Conservation (phyloP, 139 green algal species). For the Micractinium conductrix region DNA sequence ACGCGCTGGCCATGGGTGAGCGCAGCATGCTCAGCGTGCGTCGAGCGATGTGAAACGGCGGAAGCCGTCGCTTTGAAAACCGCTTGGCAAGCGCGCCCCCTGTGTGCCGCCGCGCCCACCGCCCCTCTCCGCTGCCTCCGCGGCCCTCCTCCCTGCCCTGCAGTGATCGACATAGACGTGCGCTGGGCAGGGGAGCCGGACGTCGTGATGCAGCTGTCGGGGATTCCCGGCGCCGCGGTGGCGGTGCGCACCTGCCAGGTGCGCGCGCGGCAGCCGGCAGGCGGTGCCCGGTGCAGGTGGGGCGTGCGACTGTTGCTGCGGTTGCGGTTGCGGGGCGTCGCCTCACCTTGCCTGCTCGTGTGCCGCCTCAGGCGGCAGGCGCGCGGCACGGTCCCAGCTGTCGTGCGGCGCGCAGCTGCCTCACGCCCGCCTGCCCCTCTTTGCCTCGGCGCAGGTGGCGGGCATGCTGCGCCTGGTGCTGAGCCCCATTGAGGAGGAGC, state of each 20-base stretch:
- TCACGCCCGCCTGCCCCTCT: background rate
- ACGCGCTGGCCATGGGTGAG: constrained; percentile 36
- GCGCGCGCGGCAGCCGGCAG: background rate
- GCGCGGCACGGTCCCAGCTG: too few relatives aligned
- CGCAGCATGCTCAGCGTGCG: too few relatives aligned
- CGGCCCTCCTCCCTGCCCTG: too few relatives aligned
- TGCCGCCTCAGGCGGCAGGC: too few relatives aligned
- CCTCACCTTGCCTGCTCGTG: too few relatives aligned
- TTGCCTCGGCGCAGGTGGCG: constrained; percentile 28
- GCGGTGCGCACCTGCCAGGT: constrained; percentile 18
- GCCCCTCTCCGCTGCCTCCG: background rate
- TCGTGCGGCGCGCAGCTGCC: too few relatives aligned
- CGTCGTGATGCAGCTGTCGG: constrained; percentile 42
- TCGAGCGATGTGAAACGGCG: too few relatives aligned
- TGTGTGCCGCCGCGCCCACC: background rate
- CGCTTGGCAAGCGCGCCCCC: background rate
- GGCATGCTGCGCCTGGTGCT: constrained; percentile 45
- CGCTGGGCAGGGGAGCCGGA: constrained; percentile 50
- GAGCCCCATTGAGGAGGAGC: constrained; percentile 46
- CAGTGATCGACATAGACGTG: constrained; percentile 51
- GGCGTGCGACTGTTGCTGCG: too few relatives aligned
- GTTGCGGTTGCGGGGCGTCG: too few relatives aligned
- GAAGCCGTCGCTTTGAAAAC: too few relatives aligned
- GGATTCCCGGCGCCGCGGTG: constrained; percentile 21
- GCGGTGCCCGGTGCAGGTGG: too few relatives aligned